Conservation (phyloP, 2,329 filamentous ascomycete genomes). For the Aspergillus pseudoviridinutans region DNA sequence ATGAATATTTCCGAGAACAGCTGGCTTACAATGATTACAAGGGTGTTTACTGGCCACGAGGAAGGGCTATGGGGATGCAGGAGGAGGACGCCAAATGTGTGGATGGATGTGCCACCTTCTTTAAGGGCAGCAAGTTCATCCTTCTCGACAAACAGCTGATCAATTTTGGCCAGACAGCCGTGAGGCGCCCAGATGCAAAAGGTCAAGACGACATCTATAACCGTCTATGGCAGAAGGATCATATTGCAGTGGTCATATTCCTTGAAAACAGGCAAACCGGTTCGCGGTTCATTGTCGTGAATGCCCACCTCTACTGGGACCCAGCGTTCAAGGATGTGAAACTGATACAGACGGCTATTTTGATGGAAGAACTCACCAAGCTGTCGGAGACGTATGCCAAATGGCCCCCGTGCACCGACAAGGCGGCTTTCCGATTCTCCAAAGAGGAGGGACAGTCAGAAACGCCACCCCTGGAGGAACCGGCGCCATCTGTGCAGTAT, state of each 20-base stretch:
- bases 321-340: slow-evolving; percentile 89
- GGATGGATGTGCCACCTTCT: slow-evolving; percentile 95
- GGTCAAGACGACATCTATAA: slow-evolving; percentile 97
- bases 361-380: slow-evolving; percentile 89
- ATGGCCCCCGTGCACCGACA: slow-evolving; percentile 76
- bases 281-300: slow-evolving; percentile 86
- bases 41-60: slow-evolving; percentile 88
- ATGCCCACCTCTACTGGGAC: slow-evolving; percentile 95
- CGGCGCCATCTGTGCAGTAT: slow-evolving; percentile 82
- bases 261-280: slow-evolving; percentile 89
- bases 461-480: slow-evolving; percentile 51
- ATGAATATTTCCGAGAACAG: slow-evolving; percentile 84
- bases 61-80: slow-evolving; percentile 84
- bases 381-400: slow-evolving; percentile 80
- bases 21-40: slow-evolving; percentile 87
- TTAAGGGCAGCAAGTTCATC: slow-evolving; percentile 91
- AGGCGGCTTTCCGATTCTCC: slow-evolving; percentile 52
- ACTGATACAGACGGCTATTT: slow-evolving; percentile 87
- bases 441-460: slow-evolving; percentile 47
- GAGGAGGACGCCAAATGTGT: slow-evolving; percentile 86
- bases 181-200: slow-evolving; percentile 95
- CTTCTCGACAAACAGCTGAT: slow-evolving; percentile 91
- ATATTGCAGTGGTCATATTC: slow-evolving; percentile 88
- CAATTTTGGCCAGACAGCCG: slow-evolving; percentile 86
- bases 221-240: slow-evolving; percentile 95